A percentile compares a stretch with the other conserved stretches of the same genome.
Evolutionary conservation across 192 early-diverging fungal genomes (phyloP).

Genomic region (Coemansia sp.): DNA sequence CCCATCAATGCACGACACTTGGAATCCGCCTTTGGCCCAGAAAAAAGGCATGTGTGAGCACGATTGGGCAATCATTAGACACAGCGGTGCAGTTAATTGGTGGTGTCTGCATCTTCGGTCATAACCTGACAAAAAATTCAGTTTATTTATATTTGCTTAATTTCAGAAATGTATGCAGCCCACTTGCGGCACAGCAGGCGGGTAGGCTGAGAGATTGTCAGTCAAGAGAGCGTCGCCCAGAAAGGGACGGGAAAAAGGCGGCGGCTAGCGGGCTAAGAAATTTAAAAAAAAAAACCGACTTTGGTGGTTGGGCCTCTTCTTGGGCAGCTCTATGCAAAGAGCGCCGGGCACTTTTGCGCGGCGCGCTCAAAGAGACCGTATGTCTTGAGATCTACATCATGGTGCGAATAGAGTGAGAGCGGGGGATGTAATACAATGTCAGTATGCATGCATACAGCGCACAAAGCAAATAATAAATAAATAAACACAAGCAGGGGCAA

Average conservation of each 20-base stretch:
- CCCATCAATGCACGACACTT: not conserved
- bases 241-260: not conserved
- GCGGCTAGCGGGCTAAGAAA: not conserved
- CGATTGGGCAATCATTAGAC: not conserved
- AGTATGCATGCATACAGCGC: not conserved
- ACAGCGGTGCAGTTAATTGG: not conserved
- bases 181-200: not conserved
- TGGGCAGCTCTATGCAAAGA: slow-evolving; percentile 30
- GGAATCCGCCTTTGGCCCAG: not conserved
- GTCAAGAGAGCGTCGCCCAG: not conserved
- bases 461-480: slow-evolving; percentile 17
- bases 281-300: not conserved
- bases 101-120: not conserved
- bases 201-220: not conserved
- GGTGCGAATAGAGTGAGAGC: slow-evolving; percentile 6
- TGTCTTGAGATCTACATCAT: slow-evolving; percentile 44
- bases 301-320: not conserved
- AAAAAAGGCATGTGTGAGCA: not conserved
- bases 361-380: slow-evolving; percentile 52
- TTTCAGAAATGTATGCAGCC: not conserved
- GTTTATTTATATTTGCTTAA: not conserved
- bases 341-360: slow-evolving; percentile 33
- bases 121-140: not conserved
- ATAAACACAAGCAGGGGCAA: slow-evolving; percentile 12
- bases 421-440: not conserved